These are phyloP conservation scores for Arabidopsis suecica DNA, from an alignment of 345 rosid genomes.

Conservation along the genomic window DNA sequence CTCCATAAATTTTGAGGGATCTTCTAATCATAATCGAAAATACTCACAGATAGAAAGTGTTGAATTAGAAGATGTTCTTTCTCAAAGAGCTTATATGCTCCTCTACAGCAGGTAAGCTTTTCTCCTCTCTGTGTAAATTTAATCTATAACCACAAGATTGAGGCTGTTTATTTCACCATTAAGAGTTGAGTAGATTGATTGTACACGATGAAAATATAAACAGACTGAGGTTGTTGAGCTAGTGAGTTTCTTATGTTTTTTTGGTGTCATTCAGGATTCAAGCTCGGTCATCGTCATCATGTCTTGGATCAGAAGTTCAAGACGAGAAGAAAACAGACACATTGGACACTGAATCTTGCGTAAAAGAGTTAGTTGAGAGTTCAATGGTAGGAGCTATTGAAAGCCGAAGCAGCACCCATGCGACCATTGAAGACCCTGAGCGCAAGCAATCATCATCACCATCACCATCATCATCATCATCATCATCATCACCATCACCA, in stretches of 20 bases:
- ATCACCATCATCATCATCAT: neutral
- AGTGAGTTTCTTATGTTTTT: neutral
- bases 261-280: slow-evolving; percentile 53
- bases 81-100: slow-evolving; percentile 97
- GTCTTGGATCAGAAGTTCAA: slow-evolving; percentile 50
- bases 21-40: slow-evolving; percentile 18
- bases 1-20: neutral
- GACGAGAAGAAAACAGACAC: slow-evolving; percentile 46
- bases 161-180: neutral
- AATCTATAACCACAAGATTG: neutral
- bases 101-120: slow-evolving; percentile 78
- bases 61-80: slow-evolving; percentile 86
- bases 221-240: neutral
- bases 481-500: slow-evolving; percentile 1
- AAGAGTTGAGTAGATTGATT: slow-evolving; percentile 7
- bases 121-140: neutral
- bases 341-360: slow-evolving; percentile 37
- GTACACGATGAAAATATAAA: neutral
- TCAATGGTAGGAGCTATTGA: slow-evolving; percentile 12
- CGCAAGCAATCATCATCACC: slow-evolving; percentile 32
- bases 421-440: slow-evolving; percentile 38
- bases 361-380: slow-evolving; percentile 44
- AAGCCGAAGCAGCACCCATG: slow-evolving; percentile 12
- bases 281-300: slow-evolving; percentile 52
- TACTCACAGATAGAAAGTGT: slow-evolving; percentile 67